A percentile compares a stretch with the other conserved stretches of the same genome.
Evolutionary conservation across 2,329 filamentous ascomycete genomes (phyloP).

Genomic region (Diaporthe sp.): DNA sequence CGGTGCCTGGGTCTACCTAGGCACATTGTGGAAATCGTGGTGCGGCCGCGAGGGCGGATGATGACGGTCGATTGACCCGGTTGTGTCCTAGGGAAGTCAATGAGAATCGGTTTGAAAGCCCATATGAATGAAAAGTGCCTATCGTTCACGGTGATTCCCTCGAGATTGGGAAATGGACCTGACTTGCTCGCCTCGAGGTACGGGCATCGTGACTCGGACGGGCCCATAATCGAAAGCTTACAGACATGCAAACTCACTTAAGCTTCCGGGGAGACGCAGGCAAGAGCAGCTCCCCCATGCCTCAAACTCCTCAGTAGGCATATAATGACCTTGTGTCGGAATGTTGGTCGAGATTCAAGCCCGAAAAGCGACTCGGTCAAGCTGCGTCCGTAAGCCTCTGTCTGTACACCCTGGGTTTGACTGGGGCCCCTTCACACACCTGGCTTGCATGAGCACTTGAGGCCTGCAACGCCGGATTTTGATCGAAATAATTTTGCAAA

Average conservation of each 20-base stretch:
- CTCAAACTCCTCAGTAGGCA: background rate
- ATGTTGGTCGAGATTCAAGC: background rate
- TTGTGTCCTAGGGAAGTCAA: background rate
- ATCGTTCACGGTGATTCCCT: background rate
- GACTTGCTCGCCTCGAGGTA: background rate
- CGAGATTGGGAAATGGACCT: no score
- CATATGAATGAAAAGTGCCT: background rate
- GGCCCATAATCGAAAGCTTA: constrained; percentile 9
- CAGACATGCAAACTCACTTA: background rate
- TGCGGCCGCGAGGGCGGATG: no score
- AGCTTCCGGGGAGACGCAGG: constrained; percentile 11
- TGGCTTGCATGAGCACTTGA: background rate
- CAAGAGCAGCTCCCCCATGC: background rate
- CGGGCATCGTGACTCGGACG: background rate
- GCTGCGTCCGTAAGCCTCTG: background rate
- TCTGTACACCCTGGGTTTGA: background rate
- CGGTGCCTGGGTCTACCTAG: background rate
- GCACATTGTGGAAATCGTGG: background rate
- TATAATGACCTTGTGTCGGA: background rate
- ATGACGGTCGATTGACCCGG: background rate
- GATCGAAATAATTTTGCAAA: background rate
- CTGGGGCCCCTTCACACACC: background rate
- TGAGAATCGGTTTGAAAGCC: background rate
- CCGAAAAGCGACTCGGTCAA: background rate
- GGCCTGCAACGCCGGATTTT: no score